Evolutionary conservation across 257 asterid genomes (phyloP), one percentile per base, ranked within the genome.

Genomic region (Rehmannia glutinosa): DNA sequence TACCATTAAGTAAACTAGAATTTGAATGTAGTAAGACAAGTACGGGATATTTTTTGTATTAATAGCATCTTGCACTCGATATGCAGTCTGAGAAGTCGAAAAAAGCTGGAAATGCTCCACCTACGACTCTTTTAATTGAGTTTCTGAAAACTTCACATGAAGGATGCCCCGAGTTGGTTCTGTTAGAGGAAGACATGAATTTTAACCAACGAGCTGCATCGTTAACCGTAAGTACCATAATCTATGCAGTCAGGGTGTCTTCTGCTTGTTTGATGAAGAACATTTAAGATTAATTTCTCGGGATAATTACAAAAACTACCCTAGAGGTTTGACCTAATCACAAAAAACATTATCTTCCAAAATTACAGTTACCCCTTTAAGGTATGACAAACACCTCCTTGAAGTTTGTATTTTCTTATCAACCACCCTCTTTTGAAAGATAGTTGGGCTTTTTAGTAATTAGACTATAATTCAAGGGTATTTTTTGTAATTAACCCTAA

Each of bases 31-130:
- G 23, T 15, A 15, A 60, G 43, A 63, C 21, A 10, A 57, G 54
- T 55, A 45, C 17, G 46, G 46, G 28, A 46, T 72, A 41, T 42
- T 35, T 46, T 28, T 10, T 35, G 20, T 63, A 42, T 1, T 72
- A n/a, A 42, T 58, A 24, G 30, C 54, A 60, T 75, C 70, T 33
- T 58, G 61, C 30, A 19, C 75, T 43, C 73, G 69, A 60, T 73
- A 35, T 75, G 83, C 89, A 88, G 97, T 90, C 97, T 11, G 96
- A 86, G 75, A 93, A 88, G 84, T 93, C 96, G 53, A 93, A 86
- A 83, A 90, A 84, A 75, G 82, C 86, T 66, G 98, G 98, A 78
- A 77, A 84, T 74, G 66, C 79, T 56, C 88, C 96, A 47, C 77
- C 95, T 1, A 81, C 83, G 4, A 78, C 84, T 69, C 84, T 78